Evolutionary conservation across 2,329 filamentous ascomycete genomes (phyloP).

Genomic region (Diaporthe australafricana): DNA sequence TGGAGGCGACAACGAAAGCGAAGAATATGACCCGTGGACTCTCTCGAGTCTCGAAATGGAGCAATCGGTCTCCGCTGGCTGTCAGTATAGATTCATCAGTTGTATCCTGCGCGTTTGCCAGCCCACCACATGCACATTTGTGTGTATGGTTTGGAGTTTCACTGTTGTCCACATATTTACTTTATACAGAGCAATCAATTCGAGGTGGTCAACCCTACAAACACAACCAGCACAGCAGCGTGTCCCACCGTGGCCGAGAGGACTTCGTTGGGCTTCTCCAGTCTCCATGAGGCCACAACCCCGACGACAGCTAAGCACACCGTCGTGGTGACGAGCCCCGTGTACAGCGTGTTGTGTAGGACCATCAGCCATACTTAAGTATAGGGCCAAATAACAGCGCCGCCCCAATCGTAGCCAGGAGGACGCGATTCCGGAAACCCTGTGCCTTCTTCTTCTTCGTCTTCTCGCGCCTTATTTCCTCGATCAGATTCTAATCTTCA

Average conservation of each 20-base stretch:
- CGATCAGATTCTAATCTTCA: neutral
- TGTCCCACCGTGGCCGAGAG: conserved; percentile 7
- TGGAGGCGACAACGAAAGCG: too few relatives aligned
- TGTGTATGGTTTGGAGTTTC: too few relatives aligned
- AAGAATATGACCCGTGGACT: too few relatives aligned
- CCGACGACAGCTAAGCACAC: conserved; percentile 18
- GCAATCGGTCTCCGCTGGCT: too few relatives aligned
- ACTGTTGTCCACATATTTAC: too few relatives aligned
- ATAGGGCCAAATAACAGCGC: conserved; percentile 9
- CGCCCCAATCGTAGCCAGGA: neutral
- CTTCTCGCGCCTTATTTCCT: neutral
- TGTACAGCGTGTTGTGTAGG: conserved; percentile 9
- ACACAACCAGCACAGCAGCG: conserved; percentile 26
- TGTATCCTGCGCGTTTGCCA: too few relatives aligned
- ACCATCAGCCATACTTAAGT: conserved; percentile 30
- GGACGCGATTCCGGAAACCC: neutral
- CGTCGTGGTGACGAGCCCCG: conserved; percentile 13
- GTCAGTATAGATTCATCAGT: too few relatives aligned
- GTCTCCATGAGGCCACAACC: neutral
- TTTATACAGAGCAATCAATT: too few relatives aligned
- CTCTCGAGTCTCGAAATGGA: too few relatives aligned
- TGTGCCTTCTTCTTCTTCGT: neutral
- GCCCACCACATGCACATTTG: too few relatives aligned
- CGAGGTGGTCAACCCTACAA: conserved; percentile 15
- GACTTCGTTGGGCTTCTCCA: conserved; percentile 13